Base-by-base conservation (phyloP, 768 basidiomycete species). In the Cystobasidium onofrii region DNA sequence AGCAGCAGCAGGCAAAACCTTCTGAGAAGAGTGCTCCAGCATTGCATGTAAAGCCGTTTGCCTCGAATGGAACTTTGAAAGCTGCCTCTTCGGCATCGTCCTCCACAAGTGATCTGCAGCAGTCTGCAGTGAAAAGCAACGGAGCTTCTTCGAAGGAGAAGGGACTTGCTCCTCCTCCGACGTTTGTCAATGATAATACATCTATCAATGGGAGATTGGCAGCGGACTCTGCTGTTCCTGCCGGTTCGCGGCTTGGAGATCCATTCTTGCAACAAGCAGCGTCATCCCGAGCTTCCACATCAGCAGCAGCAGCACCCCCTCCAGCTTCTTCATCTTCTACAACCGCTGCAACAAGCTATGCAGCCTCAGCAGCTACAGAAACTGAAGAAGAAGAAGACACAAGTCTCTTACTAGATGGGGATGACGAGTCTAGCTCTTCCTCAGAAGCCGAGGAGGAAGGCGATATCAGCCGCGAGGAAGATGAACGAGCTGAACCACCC, bases 321-420 rank as follows among this genome's bases (percentile, higher is more conserved):
- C 25, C 61, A 31, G 61, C 61, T 20, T 23, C 61, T 20, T 23
- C 36, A 27, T 3, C 39, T 13, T 25, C 31, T 15, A 3, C 63
- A 64, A 9, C 62, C 6, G 31, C 62, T 31, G 10, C 31, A 9
- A 31, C 31, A 25, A 50, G 55, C 33, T 46, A 71, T 55, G 31
- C 34, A 9, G 33, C 36, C 1, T 55, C 50, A 20, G 43, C 39
- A 34, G 69, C 54, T 27, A 64, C 63, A 29, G 54, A 44, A 39
- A 60, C 69, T 3, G 69, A 60, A n/a, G 65, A 44, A 67, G 69
- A 60, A 13, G 55, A 55, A 25, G 69, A 60, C 25, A 33, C 25
- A 33, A 33, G 33, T 25, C 55, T 60, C 1, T 34, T 60, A 4
- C 31, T 60, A n/a, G 69, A 57, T 44, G 69, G 25, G n/a, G 43